These are phyloP conservation scores for Casuarina cunninghamiana DNA, from an alignment of 306 rosid genomes.

Conservation along the genomic window DNA sequence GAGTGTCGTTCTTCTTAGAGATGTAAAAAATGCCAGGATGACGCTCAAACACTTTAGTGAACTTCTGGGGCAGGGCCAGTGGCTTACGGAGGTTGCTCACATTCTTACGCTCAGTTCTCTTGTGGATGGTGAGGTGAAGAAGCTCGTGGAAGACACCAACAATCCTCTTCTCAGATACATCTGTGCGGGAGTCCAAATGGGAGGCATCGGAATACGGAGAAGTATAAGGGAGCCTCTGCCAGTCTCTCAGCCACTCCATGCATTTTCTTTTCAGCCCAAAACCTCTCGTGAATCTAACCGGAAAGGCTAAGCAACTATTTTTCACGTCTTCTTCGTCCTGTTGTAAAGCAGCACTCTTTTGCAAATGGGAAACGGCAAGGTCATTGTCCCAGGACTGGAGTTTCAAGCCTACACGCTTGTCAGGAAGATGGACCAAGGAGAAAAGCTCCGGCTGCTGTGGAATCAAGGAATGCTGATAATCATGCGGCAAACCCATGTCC, in stretches of 20 bases:
- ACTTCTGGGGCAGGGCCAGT: conserved; percentile 75
- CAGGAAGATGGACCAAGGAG: conserved; percentile 56
- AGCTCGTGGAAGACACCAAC: conserved; percentile 96
- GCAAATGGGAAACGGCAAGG: conserved; percentile 68
- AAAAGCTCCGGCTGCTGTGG: conserved; percentile 47
- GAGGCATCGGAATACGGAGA: conserved; percentile 66
- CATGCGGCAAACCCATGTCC: conserved; percentile 89
- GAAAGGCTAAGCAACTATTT: conserved; percentile 66
- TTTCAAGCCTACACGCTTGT: conserved; percentile 72
- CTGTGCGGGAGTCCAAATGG: conserved; percentile 83
- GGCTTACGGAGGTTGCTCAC: conserved; percentile 84
- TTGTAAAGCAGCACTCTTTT: conserved; percentile 54
- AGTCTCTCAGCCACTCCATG: conserved; percentile 85
- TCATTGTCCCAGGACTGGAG: conserved; percentile 62
- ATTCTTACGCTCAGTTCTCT: conserved; percentile 81
- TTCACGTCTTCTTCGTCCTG: conserved; percentile 52
- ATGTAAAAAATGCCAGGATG: conserved; percentile 91
- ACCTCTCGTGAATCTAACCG: conserved; percentile 80
- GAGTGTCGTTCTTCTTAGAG: conserved; percentile 70
- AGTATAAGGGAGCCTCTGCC: conserved; percentile 90
- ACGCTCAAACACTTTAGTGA: conserved; percentile 88
- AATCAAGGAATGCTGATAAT: conserved; percentile 63
- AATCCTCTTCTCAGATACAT: conserved; percentile 80
- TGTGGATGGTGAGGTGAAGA: conserved; percentile 75
- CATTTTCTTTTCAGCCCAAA: conserved; percentile 82